Conservation (phyloP, 1,284 basidiomycete genomes). For the Cutaneotrichosporon cavernicola region DNA sequence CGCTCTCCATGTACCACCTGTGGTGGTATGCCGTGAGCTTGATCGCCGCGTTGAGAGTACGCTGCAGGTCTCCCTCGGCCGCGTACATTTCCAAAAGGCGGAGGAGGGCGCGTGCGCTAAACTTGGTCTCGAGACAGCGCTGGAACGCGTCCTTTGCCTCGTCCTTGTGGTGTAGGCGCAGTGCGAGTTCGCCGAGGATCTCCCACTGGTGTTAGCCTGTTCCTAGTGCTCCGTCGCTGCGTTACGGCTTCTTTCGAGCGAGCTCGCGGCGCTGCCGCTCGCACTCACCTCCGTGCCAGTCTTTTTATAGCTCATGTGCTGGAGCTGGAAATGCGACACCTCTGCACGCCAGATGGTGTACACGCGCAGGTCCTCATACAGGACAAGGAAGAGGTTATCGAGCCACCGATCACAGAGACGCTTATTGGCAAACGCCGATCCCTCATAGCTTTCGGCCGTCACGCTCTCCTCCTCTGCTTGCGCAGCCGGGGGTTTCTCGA, state of each 20-base stretch:
- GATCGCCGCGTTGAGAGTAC: slow-evolving; percentile 86
- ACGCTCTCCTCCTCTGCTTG: slow-evolving; percentile 53
- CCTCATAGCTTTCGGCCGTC: slow-evolving; percentile 48
- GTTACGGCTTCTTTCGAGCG: too few species aligned
- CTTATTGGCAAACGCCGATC: slow-evolving; percentile 93
- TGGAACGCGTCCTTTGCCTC: slow-evolving; percentile 98
- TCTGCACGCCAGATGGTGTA: slow-evolving; percentile 99
- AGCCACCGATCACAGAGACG: slow-evolving; percentile 96
- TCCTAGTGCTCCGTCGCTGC: neutral
- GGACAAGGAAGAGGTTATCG: slow-evolving; percentile 94
- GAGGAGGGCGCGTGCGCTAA: slow-evolving; percentile 86
- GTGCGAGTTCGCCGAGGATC: slow-evolving; percentile 90
- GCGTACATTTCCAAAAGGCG: slow-evolving; percentile 93
- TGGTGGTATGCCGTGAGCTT: slow-evolving; percentile 88
- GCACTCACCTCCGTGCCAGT: slow-evolving; percentile 70
- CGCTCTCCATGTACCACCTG: slow-evolving; percentile 68
- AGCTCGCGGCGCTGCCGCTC: slow-evolving; percentile 10
- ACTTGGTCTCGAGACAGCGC: slow-evolving; percentile 83
- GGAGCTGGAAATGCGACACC: slow-evolving; percentile 97
- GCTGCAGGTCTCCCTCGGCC: slow-evolving; percentile 86
- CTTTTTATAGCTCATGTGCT: slow-evolving; percentile 91
- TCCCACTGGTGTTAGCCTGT: slow-evolving; percentile 65
- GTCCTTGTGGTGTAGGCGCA: slow-evolving; percentile 90
- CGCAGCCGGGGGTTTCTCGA: slow-evolving; percentile 31
- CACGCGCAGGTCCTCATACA: slow-evolving; percentile 97